These are phyloP conservation scores for Zymoseptoria ardabiliae DNA, from an alignment of 2,329 filamentous ascomycete species.

Conservation along the genomic window DNA sequence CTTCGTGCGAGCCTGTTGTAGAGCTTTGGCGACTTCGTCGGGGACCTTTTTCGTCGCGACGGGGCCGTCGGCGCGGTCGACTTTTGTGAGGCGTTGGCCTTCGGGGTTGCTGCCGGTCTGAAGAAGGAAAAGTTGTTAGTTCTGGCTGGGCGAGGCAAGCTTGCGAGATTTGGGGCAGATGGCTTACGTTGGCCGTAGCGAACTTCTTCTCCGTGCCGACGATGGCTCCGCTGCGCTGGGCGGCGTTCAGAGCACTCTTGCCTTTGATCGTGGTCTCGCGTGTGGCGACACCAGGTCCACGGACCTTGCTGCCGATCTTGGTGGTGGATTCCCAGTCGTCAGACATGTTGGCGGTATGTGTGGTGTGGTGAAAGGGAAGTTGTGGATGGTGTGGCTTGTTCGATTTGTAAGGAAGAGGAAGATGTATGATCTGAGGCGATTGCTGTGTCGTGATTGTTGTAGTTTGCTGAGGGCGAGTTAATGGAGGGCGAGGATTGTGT, in stretches of 20 bases:
- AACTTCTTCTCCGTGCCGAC: constrained; percentile 90
- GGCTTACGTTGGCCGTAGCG: constrained; percentile 69
- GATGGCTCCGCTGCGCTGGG: constrained; percentile 68
- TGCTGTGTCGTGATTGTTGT: neutral
- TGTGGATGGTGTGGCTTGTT: neutral
- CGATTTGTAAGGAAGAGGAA: neutral
- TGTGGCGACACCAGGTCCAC: constrained; percentile 55
- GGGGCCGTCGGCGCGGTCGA: constrained; percentile 95
- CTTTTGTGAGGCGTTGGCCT: constrained; percentile 94
- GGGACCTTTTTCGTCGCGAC: constrained; percentile 93
- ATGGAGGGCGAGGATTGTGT: neutral
- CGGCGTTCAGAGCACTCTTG: constrained; percentile 78
- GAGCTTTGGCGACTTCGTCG: constrained; percentile 70
- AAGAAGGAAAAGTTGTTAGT: constrained; percentile 21
- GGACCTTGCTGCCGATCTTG: constrained; percentile 86
- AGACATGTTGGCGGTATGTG: constrained; percentile 30
- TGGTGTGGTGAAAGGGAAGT: neutral
- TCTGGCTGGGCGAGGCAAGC: neutral
- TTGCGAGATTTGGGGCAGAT: neutral
- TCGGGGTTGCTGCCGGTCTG: constrained; percentile 45
- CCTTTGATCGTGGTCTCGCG: constrained; percentile 88
- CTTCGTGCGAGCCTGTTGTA: constrained; percentile 69
- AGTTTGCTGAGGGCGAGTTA: neutral
- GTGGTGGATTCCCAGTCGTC: constrained; percentile 80
- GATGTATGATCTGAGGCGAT: neutral